Percentiles rank a stretch among this genome's conserved stretches.
Evolutionary conservation across 768 basidiomycete genomes (phyloP).

Genomic region (Hemileccinum rubropunctum): DNA sequence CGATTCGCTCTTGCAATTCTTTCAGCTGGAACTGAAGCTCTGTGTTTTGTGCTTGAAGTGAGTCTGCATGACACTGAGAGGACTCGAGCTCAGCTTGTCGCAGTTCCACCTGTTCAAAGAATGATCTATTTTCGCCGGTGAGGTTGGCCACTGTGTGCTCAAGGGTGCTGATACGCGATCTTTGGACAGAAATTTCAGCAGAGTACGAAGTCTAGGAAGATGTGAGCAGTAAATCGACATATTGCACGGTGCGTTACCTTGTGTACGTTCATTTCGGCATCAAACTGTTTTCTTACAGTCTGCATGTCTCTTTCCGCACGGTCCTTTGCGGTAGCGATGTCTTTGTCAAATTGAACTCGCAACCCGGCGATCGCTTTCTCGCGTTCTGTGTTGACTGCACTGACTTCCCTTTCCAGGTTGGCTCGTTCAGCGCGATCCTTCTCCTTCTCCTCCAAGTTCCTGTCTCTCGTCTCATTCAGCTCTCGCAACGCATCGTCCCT

Average conservation of each 20-base stretch:
- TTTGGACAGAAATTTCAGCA: constrained; percentile 62
- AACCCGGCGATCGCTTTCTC: constrained; percentile 62
- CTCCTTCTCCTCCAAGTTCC: constrained; percentile 48
- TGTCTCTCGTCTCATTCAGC: constrained; percentile 46
- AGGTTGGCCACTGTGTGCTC: constrained; percentile 70
- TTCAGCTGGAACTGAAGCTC: constrained; percentile 87
- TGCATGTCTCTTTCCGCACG: constrained; percentile 72
- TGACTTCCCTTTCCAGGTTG: constrained; percentile 62
- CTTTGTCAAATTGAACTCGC: constrained; percentile 69
- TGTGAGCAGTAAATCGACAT: constrained; percentile 11
- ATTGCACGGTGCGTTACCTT: constrained; percentile 49
- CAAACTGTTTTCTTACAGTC: constrained; percentile 65
- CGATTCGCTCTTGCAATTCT: constrained; percentile 71
- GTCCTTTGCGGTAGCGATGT: constrained; percentile 57
- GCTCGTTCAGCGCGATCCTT: constrained; percentile 45
- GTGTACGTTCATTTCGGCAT: constrained; percentile 67
- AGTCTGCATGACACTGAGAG: constrained; percentile 70
- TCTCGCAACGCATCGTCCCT: constrained; percentile 76
- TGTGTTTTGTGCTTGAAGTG: constrained; percentile 70
- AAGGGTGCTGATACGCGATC: constrained; percentile 62
- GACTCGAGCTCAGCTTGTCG: constrained; percentile 91
- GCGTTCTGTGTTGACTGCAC: constrained; percentile 55
- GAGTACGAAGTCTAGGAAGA: constrained; percentile 56
- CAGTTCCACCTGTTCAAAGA: constrained; percentile 85
- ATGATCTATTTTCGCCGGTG: constrained; percentile 67